Percentiles rank a stretch among this genome's conserved stretches.
phyloP scores from a whole-genome alignment of 495 filamentous ascomycete genomes.

The Choiromyces venosus region DNA sequence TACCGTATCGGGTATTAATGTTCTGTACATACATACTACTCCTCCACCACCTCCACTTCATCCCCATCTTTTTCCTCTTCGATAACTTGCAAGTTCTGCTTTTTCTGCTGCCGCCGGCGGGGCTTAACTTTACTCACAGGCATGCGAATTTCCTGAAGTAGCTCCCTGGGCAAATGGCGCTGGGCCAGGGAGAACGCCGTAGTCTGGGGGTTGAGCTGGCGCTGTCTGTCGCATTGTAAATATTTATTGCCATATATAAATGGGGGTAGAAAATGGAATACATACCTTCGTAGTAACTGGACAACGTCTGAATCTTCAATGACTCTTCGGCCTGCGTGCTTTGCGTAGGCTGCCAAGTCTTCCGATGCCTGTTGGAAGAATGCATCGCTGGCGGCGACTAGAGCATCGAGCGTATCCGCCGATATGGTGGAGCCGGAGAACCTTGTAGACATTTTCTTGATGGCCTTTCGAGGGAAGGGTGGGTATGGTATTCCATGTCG shows the following conservation, averaged over 20 bases:
- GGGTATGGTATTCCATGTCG: slow-evolving; percentile 69
- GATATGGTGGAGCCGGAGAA: slow-evolving; percentile 60
- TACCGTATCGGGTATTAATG: neutral
- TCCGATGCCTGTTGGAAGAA: slow-evolving; percentile 82
- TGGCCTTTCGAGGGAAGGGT: slow-evolving; percentile 61
- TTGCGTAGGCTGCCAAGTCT: slow-evolving; percentile 70
- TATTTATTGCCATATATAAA: slow-evolving; percentile 33
- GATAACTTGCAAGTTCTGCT: slow-evolving; percentile 40
- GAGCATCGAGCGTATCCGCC: slow-evolving; percentile 63
- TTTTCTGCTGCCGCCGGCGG: slow-evolving; percentile 45
- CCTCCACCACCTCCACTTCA: slow-evolving; percentile 36
- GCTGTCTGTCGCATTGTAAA: slow-evolving; percentile 58
- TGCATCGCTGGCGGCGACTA: slow-evolving; percentile 75
- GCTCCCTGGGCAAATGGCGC: slow-evolving; percentile 71
- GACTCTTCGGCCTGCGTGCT: slow-evolving; percentile 74
- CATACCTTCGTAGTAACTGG: slow-evolving; percentile 72
- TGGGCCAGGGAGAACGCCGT: slow-evolving; percentile 80
- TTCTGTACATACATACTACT: neutral
- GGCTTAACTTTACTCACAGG: slow-evolving; percentile 36
- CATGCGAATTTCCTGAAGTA: slow-evolving; percentile 76
- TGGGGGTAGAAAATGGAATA: slow-evolving; percentile 41
- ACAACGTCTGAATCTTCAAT: slow-evolving; percentile 81
- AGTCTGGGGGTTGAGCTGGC: slow-evolving; percentile 62
- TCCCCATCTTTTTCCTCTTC: slow-evolving; percentile 44
- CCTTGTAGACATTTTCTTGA: slow-evolving; percentile 69